Base-by-base conservation (phyloP, 805 yeast species). In the Teunomyces barrocoloradensis region DNA sequence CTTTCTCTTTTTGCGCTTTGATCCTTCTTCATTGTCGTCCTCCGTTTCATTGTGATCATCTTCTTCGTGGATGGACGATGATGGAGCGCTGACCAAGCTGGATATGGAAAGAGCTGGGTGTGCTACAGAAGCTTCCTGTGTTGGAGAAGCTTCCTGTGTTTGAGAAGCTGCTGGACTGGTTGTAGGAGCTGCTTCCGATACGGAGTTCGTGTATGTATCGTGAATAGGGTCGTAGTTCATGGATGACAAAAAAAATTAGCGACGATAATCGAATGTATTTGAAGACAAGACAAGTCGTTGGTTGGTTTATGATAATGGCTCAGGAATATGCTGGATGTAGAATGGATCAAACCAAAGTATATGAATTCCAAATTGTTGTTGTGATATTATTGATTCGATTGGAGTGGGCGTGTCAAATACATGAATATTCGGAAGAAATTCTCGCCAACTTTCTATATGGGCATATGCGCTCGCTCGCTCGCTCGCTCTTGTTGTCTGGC, bases 211-310 rank as follows among this genome's bases (percentile, higher is more conserved):
- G 48, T 56, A 65, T 3, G 67, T 71, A 50, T 71, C 77, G 53
- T 71, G 75, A 23, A 71, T 68, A 11, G 77, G 77, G 51, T 71
- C 75, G 68, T 71, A 71, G 53, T 65, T 71, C 77, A 71, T 71
- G 32, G 25, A 27, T 20, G 27, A 13, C 11, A 23, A 23, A 28
- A 13, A 38, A 23, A 21, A 18, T 23, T 25, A 21, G n/a, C 27
- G 43, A 27, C 17, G 20, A 40, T 13, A 20, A 27, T 13, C 1
- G 33, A 40, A 40, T 18, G 25, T 27, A 27, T 40, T 10, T 38
- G 4, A 35, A 35, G n/a, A 28, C 30, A 12, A 25, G 27, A 25
- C 17, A n/a, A n/a, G 12, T 32, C 34, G 34, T 32, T 13, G 34
- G 17, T 15, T 7, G 10, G 18, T 32, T 9, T 6, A 10, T n/a